A percentile compares a stretch with the other conserved stretches of the same genome.
These are phyloP conservation scores for Phytophthora sansomeana DNA, from an alignment of 352 stramenopile species.

Conservation along the genomic window DNA sequence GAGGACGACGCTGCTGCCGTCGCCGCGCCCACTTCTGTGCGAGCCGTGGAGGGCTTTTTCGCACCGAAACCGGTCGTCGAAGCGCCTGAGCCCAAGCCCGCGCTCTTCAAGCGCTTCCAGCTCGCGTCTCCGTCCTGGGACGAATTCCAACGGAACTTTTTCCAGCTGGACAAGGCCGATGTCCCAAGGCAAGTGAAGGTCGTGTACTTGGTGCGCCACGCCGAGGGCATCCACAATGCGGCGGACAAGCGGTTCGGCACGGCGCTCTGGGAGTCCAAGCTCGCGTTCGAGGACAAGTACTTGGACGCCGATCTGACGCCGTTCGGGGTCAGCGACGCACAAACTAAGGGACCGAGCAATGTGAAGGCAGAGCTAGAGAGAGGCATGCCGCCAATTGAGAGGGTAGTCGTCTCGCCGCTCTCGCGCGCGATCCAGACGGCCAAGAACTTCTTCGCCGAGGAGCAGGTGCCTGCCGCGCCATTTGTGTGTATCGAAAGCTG, in stretches of 20 bases:
- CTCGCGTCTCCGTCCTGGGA: constrained; percentile 39
- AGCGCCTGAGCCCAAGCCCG: not conserved
- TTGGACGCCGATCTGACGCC: constrained; percentile 73
- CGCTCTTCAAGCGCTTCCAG: constrained; percentile 48
- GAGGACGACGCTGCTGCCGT: not conserved
- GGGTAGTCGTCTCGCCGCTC: constrained; percentile 75
- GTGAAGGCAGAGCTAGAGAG: constrained; percentile 46
- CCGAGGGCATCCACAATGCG: constrained; percentile 77
- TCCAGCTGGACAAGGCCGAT: constrained; percentile 26
- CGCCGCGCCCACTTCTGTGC: constrained; percentile 9
- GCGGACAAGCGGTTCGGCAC: constrained; percentile 58
- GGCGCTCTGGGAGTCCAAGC: constrained; percentile 64
- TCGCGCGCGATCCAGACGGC: constrained; percentile 76
- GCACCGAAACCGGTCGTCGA: constrained; percentile 8
- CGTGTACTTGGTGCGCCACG: constrained; percentile 82
- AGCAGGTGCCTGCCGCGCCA: constrained; percentile 35
- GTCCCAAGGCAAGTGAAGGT: constrained; percentile 57
- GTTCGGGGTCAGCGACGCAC: constrained; percentile 61
- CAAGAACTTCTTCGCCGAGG: constrained; percentile 56
- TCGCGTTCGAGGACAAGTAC: constrained; percentile 63
- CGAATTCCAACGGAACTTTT: constrained; percentile 31
- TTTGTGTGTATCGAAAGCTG: constrained; percentile 73
- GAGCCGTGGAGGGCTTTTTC: constrained; percentile 47
- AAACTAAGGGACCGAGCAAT: constrained; percentile 45
- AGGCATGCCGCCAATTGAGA: constrained; percentile 70